Evolutionary conservation across 2,329 filamentous ascomycete genomes (phyloP), one percentile per base, ranked within the genome.

Genomic region (Amauroascus niger): DNA sequence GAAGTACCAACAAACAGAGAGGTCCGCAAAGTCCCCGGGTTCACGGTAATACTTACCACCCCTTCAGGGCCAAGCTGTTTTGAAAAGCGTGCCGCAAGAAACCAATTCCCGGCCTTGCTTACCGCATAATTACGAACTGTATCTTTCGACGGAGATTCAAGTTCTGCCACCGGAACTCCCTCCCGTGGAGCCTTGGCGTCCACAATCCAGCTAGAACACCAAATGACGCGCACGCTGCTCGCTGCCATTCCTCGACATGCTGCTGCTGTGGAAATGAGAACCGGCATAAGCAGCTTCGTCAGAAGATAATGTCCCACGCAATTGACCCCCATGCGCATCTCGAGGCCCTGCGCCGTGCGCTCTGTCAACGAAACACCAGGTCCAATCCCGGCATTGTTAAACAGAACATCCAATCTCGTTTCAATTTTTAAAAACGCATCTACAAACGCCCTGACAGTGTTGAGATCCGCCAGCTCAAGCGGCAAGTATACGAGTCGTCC

Each of bases 261-360:
- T 11, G 47, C 40, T 0, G 67, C 70, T 0, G 71, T 68, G 9
- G 61, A 46, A 0, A 56, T 33, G 3, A 74, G 61, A 6, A 67
- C 22, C 0, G 72, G 71, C 0, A 65, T 61, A 1, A 75, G 62
- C 0, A 70, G 55, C 50, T 71, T 60, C 0, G 67, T 71, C 40
- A 75, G 67, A 0, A 74, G 64, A 45, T 68, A 70, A 1, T 69
- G 69, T 0, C 65, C 72, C 1, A 75, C 51, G 52, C 64, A 67
- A 54, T 75, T 73, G 5, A 67, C 70, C 6, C 65, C 72, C 6
- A 74, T 60, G 49, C 71, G 66, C 5, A 65, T 56, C 46, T 72
- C 68, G 44, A 65, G 57, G n/a, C 67, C 67, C 53, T 69, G 60
- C 18, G 20, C 26, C 14, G 65, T 64, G 32, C 64, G 63, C 14